Evolutionary conservation across 371 early-diverging fungal species (phyloP).

Genomic region (Mucor velutinosus): DNA sequence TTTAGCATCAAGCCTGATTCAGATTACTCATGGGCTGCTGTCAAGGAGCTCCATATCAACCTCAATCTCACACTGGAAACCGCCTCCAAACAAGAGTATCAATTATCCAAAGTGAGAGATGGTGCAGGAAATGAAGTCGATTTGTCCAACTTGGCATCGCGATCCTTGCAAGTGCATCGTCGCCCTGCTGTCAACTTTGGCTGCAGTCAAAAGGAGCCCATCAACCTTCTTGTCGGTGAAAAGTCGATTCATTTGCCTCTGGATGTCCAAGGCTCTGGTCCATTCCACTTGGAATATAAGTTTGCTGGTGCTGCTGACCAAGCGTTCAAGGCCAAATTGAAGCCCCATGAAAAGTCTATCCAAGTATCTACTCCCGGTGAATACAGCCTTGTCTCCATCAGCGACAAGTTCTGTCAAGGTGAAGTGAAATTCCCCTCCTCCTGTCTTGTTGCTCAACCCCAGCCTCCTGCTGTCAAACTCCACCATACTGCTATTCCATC

Average conservation of each 20-base stretch:
- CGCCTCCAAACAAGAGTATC: conserved; percentile 29
- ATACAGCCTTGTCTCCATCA: conserved; percentile 36
- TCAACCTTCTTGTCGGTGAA: conserved; percentile 38
- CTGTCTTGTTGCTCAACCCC: conserved; percentile 49
- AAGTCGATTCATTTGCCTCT: conserved; percentile 34
- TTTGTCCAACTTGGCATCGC: conserved; percentile 1
- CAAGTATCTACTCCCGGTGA: conserved; percentile 38
- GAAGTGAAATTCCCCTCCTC: conserved; percentile 42
- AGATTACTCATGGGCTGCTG: conserved; percentile 41
- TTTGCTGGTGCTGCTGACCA: conserved; percentile 6
- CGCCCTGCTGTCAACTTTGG: conserved; percentile 40
- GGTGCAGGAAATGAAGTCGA: conserved; percentile 48
- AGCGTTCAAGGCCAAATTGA: neutral
- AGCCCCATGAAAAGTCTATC: conserved; percentile 7
- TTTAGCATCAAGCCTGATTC: conserved; percentile 21
- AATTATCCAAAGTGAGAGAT: conserved; percentile 35
- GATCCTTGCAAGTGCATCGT: conserved; percentile 33
- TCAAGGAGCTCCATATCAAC: conserved; percentile 26
- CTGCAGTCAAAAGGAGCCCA: conserved; percentile 40
- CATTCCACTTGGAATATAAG: conserved; percentile 36
- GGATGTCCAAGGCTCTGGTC: conserved; percentile 34
- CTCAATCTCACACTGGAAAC: conserved; percentile 37
- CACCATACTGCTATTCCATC: conserved; percentile 47
- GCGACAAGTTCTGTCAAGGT: conserved; percentile 43
- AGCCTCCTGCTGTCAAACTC: conserved; percentile 37